Evolutionary conservation across 306 rosid species (phyloP), one percentile per base, ranked within the genome.

Genomic region (Medicago arabica): DNA sequence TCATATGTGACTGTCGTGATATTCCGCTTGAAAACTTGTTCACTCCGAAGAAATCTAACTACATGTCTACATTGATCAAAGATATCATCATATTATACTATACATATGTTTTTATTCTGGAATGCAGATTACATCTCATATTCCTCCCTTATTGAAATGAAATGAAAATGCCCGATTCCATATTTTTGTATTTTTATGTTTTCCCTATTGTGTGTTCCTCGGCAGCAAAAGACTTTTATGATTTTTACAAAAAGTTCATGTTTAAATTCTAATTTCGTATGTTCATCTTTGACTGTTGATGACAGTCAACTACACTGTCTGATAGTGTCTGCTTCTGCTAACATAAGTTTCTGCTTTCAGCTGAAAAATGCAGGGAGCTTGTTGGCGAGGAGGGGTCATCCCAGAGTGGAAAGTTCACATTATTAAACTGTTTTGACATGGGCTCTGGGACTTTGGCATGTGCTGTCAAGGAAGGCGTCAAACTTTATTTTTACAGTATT

Each of bases 311-410:
- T 66, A 39, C 53, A 41, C 47, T 41, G 9, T 73, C 49, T 61
- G 17, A 39, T 51, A 34, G 69, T 62, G 11, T 74, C 60, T 74
- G 75, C 50, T 44, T 74, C 9, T 74, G 25, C 81, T 81, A 17
- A 76, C 41, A 25, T 28, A 67, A 51, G 76, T 77, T 82, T 47
- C 40, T 44, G 40, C 74, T 81, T 75, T 19, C 82, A 92, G 99
- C 96, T 88, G 98, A 90, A 80, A 90, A 89, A 83, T 88, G 97
- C 75, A 90, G 98, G 74, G 83, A 87, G 71, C 84, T 96, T 70
- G 91, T 92, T 49, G 98, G 98, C 51, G 97, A 96, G 83, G 90
- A 92, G 46, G 84, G 83, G 47, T 88, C 99, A 69, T 90, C 96
- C 15, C 93, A 86, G 67, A 92, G 97, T 77, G 97, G 98, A 44